Percentiles rank a stretch among this genome's conserved stretches.
These are phyloP conservation scores for Stellera chamaejasme DNA, from an alignment of 345 rosid genomes.

Conservation along the genomic window DNA sequence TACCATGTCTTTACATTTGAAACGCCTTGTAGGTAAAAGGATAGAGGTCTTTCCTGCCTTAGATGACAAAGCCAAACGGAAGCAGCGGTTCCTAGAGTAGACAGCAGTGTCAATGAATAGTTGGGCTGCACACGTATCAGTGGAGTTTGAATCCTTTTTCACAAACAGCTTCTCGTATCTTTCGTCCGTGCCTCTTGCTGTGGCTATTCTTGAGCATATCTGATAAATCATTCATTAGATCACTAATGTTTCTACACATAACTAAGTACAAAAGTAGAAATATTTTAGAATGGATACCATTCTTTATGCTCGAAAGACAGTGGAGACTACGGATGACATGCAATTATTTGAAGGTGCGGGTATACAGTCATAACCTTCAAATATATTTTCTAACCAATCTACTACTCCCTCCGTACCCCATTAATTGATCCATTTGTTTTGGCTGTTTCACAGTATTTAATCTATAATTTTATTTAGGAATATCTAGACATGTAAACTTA, in stretches of 20 bases:
- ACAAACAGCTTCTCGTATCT: slow-evolving; percentile 46
- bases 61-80: slow-evolving; percentile 81
- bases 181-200: slow-evolving; percentile 42
- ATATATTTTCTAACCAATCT: too few relatives aligned
- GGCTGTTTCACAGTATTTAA: too few relatives aligned
- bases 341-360: too few relatives aligned
- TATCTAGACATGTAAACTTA: background rate
- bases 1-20: slow-evolving; percentile 81
- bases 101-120: slow-evolving; percentile 90
- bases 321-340: too few relatives aligned
- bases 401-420: too few relatives aligned
- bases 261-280: background rate
- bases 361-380: too few relatives aligned
- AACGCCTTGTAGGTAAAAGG: slow-evolving; percentile 81
- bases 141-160: slow-evolving; percentile 51
- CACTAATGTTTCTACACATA: slow-evolving; percentile 9
- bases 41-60: slow-evolving; percentile 86
- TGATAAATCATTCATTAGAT: slow-evolving; percentile 22
- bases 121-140: slow-evolving; percentile 29
- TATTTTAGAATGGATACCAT: slow-evolving; percentile 9
- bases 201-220: slow-evolving; percentile 68
- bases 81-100: slow-evolving; percentile 91
- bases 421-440: too few relatives aligned
- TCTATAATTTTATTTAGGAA: too few relatives aligned
- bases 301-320: background rate